phyloP scores from a whole-genome alignment of 192 early-diverging fungal genomes.

The Linnemannia exigua region DNA sequence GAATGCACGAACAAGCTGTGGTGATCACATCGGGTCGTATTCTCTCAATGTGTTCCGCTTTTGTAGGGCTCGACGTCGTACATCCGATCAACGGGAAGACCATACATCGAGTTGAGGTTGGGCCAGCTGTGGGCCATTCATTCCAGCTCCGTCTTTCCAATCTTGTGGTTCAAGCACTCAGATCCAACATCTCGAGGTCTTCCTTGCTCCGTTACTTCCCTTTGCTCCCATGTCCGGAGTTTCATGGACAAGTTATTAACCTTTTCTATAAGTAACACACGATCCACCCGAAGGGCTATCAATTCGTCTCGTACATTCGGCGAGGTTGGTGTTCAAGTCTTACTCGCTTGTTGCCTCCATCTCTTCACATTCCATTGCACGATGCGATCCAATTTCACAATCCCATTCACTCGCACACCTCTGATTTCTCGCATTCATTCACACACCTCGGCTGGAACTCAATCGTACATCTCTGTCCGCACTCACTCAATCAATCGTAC shows the following conservation, averaged over 20 bases:
- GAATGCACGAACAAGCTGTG: too few species aligned
- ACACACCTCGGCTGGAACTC: not conserved
- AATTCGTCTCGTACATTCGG: not conserved
- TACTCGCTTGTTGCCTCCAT: not conserved
- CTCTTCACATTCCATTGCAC: not conserved
- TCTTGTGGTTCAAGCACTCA: too few species aligned
- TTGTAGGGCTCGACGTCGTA: too few species aligned
- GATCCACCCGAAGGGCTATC: not conserved
- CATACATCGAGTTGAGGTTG: too few species aligned
- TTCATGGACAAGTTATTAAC: not conserved
- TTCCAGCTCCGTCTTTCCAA: too few species aligned
- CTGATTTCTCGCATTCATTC: not conserved
- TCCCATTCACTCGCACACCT: not conserved
- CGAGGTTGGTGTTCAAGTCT: not conserved
- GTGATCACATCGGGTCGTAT: too few species aligned
- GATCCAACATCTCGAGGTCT: too few species aligned
- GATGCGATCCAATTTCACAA: not conserved
- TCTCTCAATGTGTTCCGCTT: too few species aligned
- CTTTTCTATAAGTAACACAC: not conserved
- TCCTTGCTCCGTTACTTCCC: too few species aligned
- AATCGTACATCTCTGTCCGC: not conserved
- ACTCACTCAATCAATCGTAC: slow-evolving; percentile 1
- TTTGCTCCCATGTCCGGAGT: too few species aligned
- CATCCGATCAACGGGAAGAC: too few species aligned
- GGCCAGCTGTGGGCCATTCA: too few species aligned